A percentile compares a stretch with the other conserved stretches of the same genome.
These are phyloP conservation scores for Ceratobasidium papillatum DNA, from an alignment of 1,284 basidiomycete species.

Conservation along the genomic window DNA sequence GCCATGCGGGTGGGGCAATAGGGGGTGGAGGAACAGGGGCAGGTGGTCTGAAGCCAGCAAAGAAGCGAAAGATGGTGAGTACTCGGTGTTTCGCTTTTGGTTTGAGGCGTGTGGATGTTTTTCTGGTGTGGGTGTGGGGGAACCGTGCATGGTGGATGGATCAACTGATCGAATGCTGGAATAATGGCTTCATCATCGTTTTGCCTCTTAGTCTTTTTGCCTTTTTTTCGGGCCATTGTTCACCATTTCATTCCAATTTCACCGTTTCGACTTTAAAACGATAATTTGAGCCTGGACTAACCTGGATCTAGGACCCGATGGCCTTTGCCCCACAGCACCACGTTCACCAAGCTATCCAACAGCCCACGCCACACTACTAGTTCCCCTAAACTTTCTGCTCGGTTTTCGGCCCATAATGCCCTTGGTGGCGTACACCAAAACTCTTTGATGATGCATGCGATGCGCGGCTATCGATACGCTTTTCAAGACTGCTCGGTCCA, in stretches of 20 bases:
- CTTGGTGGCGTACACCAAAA: not conserved
- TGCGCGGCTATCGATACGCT: constrained; percentile 13
- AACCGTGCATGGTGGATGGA: not conserved
- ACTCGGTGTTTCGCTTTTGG: not conserved
- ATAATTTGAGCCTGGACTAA: not conserved
- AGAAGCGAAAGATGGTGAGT: constrained; percentile 39
- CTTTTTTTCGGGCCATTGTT: not conserved
- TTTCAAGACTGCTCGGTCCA: not conserved
- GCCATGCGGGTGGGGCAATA: constrained; percentile 2
- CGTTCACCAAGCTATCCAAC: constrained; percentile 26
- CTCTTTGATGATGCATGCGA: not conserved
- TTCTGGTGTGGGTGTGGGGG: not conserved
- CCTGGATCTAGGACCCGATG: constrained; percentile 25
- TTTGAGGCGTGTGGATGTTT: not conserved
- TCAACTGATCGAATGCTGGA: not conserved
- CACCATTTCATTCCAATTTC: not conserved
- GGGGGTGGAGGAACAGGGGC: constrained; percentile 10
- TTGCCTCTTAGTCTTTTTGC: not conserved
- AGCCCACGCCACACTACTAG: constrained; percentile 35
- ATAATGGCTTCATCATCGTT: not conserved
- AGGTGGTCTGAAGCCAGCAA: constrained; percentile 29
- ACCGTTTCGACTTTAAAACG: not conserved
- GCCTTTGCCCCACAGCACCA: constrained; percentile 26
- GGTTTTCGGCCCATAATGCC: not conserved
- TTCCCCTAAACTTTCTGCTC: not conserved